Conservation (phyloP, 768 basidiomycete species). For the Cystofilobasidium bisporidii region DNA sequence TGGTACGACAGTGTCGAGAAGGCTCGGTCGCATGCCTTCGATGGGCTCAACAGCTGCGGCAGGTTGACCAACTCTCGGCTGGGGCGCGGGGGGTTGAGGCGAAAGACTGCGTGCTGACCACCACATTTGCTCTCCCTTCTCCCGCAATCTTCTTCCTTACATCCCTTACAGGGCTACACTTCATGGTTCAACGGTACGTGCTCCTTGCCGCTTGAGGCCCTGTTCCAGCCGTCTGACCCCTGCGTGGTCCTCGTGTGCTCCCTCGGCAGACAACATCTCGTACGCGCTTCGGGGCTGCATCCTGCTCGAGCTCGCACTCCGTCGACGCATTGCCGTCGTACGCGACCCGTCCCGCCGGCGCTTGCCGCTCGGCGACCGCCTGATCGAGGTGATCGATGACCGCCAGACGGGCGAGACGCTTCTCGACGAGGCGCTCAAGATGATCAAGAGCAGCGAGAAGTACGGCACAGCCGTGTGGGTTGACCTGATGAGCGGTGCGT, state of each 20-base stretch:
- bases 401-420: conserved; percentile 91
- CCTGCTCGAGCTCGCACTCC: conserved; percentile 90
- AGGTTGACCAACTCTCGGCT: too few species aligned
- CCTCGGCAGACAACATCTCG: conserved; percentile 73
- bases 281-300: conserved; percentile 98
- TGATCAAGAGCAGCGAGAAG: conserved; percentile 75
- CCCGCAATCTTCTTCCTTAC: too few species aligned
- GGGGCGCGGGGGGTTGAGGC: too few species aligned
- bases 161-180: conserved; percentile 19
- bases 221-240: too few species aligned
- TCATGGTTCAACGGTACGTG: conserved; percentile 29
- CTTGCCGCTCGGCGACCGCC: conserved; percentile 64
- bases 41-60: too few species aligned
- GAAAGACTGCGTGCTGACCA: background rate
- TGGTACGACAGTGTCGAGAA: too few species aligned
- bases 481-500: conserved; percentile 82
- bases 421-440: conserved; percentile 85
- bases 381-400: conserved; percentile 86
- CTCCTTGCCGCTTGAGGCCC: background rate
- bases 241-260: background rate
- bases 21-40: too few species aligned
- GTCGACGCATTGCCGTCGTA: conserved; percentile 82
- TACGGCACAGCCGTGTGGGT: conserved; percentile 87
- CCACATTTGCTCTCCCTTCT: background rate
- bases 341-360: conserved; percentile 69